Percentiles rank a stretch among this genome's conserved stretches.
phyloP scores from a whole-genome alignment of 371 early-diverging fungal species.

The Mortierella sp. region DNA sequence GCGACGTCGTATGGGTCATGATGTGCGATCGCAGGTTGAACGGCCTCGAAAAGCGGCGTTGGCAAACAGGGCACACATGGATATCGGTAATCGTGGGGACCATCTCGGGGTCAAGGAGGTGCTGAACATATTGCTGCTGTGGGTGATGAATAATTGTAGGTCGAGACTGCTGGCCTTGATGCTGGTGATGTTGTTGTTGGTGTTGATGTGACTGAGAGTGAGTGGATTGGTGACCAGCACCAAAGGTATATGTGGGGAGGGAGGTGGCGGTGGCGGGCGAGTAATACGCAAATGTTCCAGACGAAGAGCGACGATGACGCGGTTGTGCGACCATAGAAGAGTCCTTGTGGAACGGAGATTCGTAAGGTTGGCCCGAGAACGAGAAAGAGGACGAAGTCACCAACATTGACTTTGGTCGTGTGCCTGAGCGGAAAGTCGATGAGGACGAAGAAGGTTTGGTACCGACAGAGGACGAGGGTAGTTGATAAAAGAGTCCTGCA shows the following conservation, averaged over 20 bases:
- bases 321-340: neutral
- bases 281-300: constrained; percentile 10
- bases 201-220: neutral
- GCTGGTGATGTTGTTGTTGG: neutral
- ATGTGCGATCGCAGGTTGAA: constrained; percentile 70
- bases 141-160: neutral
- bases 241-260: constrained; percentile 6
- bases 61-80: constrained; percentile 61
- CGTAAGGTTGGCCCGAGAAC: constrained; percentile 8
- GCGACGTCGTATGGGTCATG: constrained; percentile 72
- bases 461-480: neutral
- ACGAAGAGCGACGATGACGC: neutral
- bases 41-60: constrained; percentile 70
- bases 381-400: constrained; percentile 2
- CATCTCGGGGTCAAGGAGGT: constrained; percentile 12
- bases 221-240: constrained; percentile 14
- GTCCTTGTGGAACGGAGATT: constrained; percentile 12
- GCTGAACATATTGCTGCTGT: constrained; percentile 14
- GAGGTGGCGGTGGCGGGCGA: constrained; percentile 4
- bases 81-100: constrained; percentile 28
- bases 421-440: neutral
- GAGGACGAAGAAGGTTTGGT: constrained; percentile 1
- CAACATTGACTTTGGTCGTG: constrained; percentile 8
- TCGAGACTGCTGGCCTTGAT: neutral
- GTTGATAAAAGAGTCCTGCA: neutral